phyloP scores from a whole-genome alignment of 768 basidiomycete genomes.

The Mycena rebaudengoi region DNA sequence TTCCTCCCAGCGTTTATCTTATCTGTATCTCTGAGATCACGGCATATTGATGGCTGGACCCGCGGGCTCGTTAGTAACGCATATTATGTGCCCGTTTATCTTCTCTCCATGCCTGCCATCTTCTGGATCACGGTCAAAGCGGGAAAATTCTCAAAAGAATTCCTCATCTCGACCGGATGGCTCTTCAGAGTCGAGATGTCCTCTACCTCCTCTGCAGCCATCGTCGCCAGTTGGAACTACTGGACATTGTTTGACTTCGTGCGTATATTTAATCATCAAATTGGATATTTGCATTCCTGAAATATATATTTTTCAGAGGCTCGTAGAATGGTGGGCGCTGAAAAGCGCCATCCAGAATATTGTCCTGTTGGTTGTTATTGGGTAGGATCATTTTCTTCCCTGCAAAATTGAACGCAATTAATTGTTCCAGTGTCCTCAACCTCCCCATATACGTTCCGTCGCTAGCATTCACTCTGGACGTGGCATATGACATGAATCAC shows the following conservation, averaged over 20 bases:
- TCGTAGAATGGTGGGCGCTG: conserved; percentile 33
- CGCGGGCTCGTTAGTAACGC: conserved; percentile 27
- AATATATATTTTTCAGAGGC: not conserved
- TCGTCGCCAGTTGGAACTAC: conserved; percentile 33
- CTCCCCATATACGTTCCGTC: conserved; percentile 35
- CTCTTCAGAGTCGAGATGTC: conserved; percentile 29
- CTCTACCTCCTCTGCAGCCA: conserved; percentile 6
- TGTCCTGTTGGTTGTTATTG: conserved; percentile 32
- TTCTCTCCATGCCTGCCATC: conserved; percentile 23
- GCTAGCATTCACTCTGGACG: conserved; percentile 30
- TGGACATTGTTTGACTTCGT: conserved; percentile 34
- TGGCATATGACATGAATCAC: conserved; percentile 36
- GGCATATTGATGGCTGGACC: conserved; percentile 20
- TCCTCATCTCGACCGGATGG: conserved; percentile 28
- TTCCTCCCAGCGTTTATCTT: conserved; percentile 30
- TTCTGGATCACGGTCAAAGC: conserved; percentile 31
- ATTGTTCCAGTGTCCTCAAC: conserved; percentile 23
- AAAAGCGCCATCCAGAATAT: conserved; percentile 30
- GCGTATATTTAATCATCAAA: too few relatives aligned
- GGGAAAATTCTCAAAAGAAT: not conserved
- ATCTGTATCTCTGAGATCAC: conserved; percentile 26
- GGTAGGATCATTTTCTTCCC: not conserved
- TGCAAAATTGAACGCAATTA: not conserved
- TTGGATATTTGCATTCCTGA: not conserved
- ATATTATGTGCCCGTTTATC: conserved; percentile 26